Evolutionary conservation across 306 rosid species (phyloP).

Genomic region (Medicago ruthenica): DNA sequence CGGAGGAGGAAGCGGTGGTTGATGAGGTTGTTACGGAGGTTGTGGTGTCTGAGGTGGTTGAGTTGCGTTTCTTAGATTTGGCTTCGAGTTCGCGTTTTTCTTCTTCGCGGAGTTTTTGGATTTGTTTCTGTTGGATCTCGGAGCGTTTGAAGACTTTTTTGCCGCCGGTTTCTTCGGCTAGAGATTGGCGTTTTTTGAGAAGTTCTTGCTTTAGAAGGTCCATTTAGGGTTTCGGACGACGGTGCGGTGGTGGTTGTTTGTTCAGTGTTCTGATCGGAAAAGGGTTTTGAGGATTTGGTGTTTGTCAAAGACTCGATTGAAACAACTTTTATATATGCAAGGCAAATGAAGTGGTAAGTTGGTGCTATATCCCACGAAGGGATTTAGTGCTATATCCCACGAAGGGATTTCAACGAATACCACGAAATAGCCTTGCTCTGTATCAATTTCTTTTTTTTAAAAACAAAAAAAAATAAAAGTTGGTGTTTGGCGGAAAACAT

Average conservation of each 20-base stretch:
- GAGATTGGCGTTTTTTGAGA: conserved; percentile 76
- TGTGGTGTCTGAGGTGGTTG: conserved; percentile 46
- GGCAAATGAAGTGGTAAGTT: too few relatives aligned
- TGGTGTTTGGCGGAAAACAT: too few relatives aligned
- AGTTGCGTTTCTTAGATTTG: conserved; percentile 66
- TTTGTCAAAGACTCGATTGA: too few relatives aligned
- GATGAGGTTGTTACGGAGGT: conserved; percentile 46
- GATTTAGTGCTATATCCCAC: too few relatives aligned
- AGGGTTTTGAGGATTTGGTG: background rate
- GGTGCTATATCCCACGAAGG: too few relatives aligned
- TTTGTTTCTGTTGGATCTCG: conserved; percentile 81
- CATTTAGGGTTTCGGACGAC: conserved; percentile 56
- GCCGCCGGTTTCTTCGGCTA: conserved; percentile 81
- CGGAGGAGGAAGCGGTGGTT: conserved; percentile 39
- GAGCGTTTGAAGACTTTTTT: conserved; percentile 87
- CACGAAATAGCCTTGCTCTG: too few relatives aligned
- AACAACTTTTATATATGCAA: background rate
- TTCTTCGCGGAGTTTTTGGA: conserved; percentile 88
- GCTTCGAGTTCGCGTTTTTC: conserved; percentile 92
- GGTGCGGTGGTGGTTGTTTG: conserved; percentile 1
- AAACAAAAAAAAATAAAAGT: too few relatives aligned
- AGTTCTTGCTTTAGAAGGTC: conserved; percentile 86
- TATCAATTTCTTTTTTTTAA: too few relatives aligned
- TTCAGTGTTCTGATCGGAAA: background rate
- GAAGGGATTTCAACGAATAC: too few relatives aligned